Evolutionary conservation across 306 rosid genomes (phyloP), one percentile per base, ranked within the genome.

Genomic region (Sicyos edulis): DNA sequence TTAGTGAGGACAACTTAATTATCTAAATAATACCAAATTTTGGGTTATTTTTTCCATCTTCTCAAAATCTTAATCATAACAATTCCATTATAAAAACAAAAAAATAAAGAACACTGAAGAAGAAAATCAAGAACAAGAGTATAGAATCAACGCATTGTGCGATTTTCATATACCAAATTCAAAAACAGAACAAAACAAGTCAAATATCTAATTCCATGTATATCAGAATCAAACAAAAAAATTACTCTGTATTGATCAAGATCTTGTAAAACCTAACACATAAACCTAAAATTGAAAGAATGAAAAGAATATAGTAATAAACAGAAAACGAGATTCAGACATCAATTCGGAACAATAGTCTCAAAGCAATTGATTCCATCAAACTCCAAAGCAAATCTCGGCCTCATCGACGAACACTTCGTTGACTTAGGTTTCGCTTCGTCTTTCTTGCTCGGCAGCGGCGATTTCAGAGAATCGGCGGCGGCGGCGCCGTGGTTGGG

Each of bases 301-400:
- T 24, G 24, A 15, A 58, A 63, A 63, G 70, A 40, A 40, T n/a
- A n/a, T n/a, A 37, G 9, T 34, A 15, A 10, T 42, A 9, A 2
- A 40, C 15, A 15, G 70, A 63, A 65, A 47, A 8, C 37, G 50
- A 42, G 47, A 42, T 4, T 26, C 3, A 63, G 51, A 63, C 52
- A 16, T 70, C 73, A 78, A 24, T 42, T 44, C 8, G 42, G 56
- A 71, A 76, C 82, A 12, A 80, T 16, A 52, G 87, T 75, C 74
- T 83, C 87, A 17, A 83, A 83, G 29, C 82, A 83, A 74, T 83
- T 50, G 70, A 83, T 77, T 10, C 87, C 87, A 32, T 83, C 87
- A 15, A 83, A 52, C 59, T 83, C 87, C 16, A 67, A 72, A 16
- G 83, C 87, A 26, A 74, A 75, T 75, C 87, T 66, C 5, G 68